A percentile compares a stretch with the other conserved stretches of the same genome.
Evolutionary conservation across 2,329 filamentous ascomycete species (phyloP).

Genomic region (Pseudogymnoascus sp.): DNA sequence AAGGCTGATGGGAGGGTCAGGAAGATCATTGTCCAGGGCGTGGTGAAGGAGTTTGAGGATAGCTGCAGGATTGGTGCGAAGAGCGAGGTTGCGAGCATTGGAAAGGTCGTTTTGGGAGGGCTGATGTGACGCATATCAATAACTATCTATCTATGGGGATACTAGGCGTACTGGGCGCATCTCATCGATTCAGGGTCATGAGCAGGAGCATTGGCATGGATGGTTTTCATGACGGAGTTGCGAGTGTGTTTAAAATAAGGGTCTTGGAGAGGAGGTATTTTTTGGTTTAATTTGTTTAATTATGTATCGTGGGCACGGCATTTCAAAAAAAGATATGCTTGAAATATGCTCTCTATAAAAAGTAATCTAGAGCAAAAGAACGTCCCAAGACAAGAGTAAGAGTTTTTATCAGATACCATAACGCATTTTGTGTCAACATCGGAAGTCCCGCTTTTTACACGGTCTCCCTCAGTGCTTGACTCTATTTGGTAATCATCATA

Average conservation of each 20-base stretch:
- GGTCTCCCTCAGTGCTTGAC: conserved; percentile 58
- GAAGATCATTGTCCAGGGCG: conserved; percentile 80
- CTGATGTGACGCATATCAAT: conserved; percentile 49
- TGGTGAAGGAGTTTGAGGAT: conserved; percentile 91
- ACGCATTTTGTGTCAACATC: conserved; percentile 6
- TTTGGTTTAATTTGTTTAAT: conserved; percentile 1
- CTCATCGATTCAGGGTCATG: not conserved
- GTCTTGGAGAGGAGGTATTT: not conserved
- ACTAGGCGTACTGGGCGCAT: conserved; percentile 1
- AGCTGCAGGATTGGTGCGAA: conserved; percentile 68
- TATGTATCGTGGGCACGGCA: not conserved
- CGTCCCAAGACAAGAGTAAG: conserved; percentile 5
- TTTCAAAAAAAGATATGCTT: not conserved
- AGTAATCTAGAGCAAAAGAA: not conserved
- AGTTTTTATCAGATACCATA: conserved; percentile 11
- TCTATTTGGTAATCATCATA: conserved; percentile 65
- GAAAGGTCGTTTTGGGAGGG: conserved; percentile 82
- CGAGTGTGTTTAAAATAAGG: not conserved
- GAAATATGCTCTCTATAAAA: not conserved
- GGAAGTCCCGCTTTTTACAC: conserved; percentile 14
- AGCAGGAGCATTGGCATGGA: conserved; percentile 5
- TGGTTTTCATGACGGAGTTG: conserved; percentile 6
- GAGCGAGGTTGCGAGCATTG: conserved; percentile 75
- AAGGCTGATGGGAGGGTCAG: conserved; percentile 82
- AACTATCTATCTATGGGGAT: conserved; percentile 2